Evolutionary conservation across 108 stramenopile genomes (phyloP), one percentile per base, ranked within the genome.

Genomic region (Fragilariopsis cylindrus): DNA sequence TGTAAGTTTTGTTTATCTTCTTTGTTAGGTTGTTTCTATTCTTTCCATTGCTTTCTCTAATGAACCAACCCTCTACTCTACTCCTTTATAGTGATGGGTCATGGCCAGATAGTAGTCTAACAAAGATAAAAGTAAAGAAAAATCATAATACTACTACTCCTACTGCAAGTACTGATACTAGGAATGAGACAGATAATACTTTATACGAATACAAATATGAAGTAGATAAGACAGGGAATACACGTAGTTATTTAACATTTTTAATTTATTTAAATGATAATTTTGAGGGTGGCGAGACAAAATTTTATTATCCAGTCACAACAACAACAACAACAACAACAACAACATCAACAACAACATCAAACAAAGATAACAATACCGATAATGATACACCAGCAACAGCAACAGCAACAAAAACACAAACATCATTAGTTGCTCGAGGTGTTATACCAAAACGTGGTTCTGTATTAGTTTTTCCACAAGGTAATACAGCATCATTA

Each of bases 201-300:
- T 30, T 30, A 30, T 30, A 76, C 54, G 74, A 60, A 3, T 39
- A 18, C 3, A 57, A 66, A 12, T 66, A 78, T 56, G 41, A 40
- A 16, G 62, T 66, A 13, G 82, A 85, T 69, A 53, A 74, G 40
- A 69, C 21, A 58, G 65, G 76, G 30, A 68, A 56, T n/a, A 67
- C 50, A 30, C 71, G 66, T 58, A 69, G 65, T 18, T 65, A 60
- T 42, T 65, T 67, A 50, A 90, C 90, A 9, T 87, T 86, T 75
- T 63, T 90, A 56, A 79, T 90, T 40, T 85, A 85, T 57, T 69
- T 90, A 5, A 90, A 90, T 67, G 90, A 90, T 60, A 82, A 80
- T 40, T 90, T 90, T 69, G 84, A 83, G 42, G 90, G 90, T 12
- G 90, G 90, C 3, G 48, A 69, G 58, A 90, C 90, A 6, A 82